These are phyloP conservation scores for Filobasidium wieringae DNA, from an alignment of 768 basidiomycete genomes.

Conservation along the genomic window DNA sequence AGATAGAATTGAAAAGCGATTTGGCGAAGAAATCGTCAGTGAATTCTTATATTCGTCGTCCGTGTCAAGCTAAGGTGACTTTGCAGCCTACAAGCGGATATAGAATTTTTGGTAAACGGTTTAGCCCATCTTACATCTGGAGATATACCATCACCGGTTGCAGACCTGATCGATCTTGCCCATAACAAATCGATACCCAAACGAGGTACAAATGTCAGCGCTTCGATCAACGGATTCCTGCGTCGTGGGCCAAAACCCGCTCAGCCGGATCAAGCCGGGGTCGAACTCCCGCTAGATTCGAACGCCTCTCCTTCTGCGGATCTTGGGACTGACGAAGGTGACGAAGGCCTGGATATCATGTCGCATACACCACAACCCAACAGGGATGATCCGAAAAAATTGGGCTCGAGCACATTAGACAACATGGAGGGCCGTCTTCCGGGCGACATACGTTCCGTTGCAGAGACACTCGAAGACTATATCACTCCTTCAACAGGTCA, in stretches of 20 bases:
- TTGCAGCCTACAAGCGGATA: constrained; percentile 65
- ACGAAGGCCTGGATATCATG: not conserved
- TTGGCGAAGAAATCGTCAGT: constrained; percentile 76
- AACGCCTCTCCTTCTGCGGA: not conserved
- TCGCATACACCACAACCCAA: too few relatives aligned
- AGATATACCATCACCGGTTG: constrained; percentile 48
- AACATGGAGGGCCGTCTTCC: too few relatives aligned
- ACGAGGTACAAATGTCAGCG: constrained; percentile 20
- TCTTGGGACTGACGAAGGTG: not conserved
- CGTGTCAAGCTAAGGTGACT: constrained; percentile 8
- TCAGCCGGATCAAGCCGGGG: not conserved
- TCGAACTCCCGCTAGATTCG: not conserved
- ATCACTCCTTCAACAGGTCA: too few relatives aligned
- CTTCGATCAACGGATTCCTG: constrained; percentile 26
- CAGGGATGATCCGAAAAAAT: too few relatives aligned
- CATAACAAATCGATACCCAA: constrained; percentile 56
- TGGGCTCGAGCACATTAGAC: too few relatives aligned
- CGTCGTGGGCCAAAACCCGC: constrained; percentile 7
- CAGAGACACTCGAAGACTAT: too few relatives aligned
- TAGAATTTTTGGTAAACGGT: constrained; percentile 61
- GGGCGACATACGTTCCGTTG: too few relatives aligned
- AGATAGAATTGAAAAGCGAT: constrained; percentile 66
- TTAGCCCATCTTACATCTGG: constrained; percentile 64
- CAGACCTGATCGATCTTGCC: constrained; percentile 74
- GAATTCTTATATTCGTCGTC: not conserved